Base-by-base conservation (phyloP, 352 stramenopile genomes). In the Globisporangium cystogenes region DNA sequence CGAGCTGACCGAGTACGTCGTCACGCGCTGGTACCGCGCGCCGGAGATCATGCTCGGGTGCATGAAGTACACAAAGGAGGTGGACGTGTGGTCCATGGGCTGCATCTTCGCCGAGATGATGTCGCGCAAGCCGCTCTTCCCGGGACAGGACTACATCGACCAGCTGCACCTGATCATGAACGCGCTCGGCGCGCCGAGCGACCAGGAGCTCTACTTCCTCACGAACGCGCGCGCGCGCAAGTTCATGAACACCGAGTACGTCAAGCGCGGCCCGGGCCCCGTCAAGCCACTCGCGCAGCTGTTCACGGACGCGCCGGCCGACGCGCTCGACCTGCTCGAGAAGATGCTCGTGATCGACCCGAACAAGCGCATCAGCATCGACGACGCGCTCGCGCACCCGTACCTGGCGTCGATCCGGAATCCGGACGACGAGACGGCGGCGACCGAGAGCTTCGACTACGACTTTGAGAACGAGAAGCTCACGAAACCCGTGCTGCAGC, bases 61-160 rank as follows among this genome's bases (percentile, higher is more conserved):
- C 60, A 91, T 90, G 76, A 90, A 93, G 65, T 95, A 95, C 71
- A 90, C 76, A 2, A 73, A 76, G 3, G 76, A 86, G 36, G 78
- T 93, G 50, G 95, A 99, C 60, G 82, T 98, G 0, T 99, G 94
- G 94, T 96, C 84, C 53, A 96, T 99, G 53, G 97, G 97, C 21
- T 99, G 97, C 64, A 99, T 99, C 56, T 99, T 99, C 59, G 97
- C 93, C 6, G 97, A 99, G 64, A 95, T 99, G 62, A 90, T 99
- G 56, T 86, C 82, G 7, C 81, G 97, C 44, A 99, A 99, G 57
- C 96, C 97, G 55, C 87, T 99, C 21, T 99, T 99, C 63, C 95
- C 96, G 4, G 97, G 97, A 8, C 78, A 91, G 55, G 86, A 96
- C 60, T 96, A 96, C 69, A 95, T 96, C 48, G 76, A 98, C 65